These are phyloP conservation scores for Oryza australiensis DNA, from an alignment of 176 grass and related monocot genomes.

Conservation along the genomic window DNA sequence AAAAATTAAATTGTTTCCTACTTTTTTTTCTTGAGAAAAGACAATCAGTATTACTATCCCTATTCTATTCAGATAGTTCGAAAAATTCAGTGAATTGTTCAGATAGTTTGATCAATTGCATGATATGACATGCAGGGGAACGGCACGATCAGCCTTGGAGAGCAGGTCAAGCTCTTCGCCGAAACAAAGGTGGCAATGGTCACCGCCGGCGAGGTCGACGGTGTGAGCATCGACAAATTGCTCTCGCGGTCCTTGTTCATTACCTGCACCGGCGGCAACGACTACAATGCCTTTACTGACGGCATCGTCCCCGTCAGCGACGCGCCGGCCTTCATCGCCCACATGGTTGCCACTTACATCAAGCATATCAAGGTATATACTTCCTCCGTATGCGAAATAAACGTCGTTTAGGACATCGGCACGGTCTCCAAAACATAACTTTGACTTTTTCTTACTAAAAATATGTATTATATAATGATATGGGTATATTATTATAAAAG, in stretches of 20 bases:
- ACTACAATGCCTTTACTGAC: not conserved
- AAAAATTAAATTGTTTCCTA: too few relatives aligned
- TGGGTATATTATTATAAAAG: too few relatives aligned
- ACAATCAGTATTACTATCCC: too few relatives aligned
- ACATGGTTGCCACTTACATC: slow-evolving; percentile 31
- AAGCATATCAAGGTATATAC: slow-evolving; percentile 20
- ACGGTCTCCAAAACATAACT: too few relatives aligned
- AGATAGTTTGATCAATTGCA: not conserved
- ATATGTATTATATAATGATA: too few relatives aligned
- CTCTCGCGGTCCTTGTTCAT: slow-evolving; percentile 30
- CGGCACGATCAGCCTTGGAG: slow-evolving; percentile 31
- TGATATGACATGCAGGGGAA: slow-evolving; percentile 30
- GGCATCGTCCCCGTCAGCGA: not conserved
- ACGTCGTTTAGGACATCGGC: too few relatives aligned
- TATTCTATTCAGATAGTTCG: not conserved
- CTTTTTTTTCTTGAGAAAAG: too few relatives aligned
- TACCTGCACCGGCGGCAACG: slow-evolving; percentile 38
- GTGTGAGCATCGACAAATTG: not conserved
- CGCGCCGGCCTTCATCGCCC: slow-evolving; percentile 10
- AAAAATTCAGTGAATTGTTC: not conserved
- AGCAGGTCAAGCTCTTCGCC: slow-evolving; percentile 15
- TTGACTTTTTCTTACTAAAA: too few relatives aligned
- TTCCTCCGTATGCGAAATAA: too few relatives aligned
- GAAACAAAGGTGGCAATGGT: slow-evolving; percentile 15
- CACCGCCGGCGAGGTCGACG: not conserved